phyloP scores from a whole-genome alignment of 192 early-diverging fungal genomes.

The Ambispora gerdemannii region DNA sequence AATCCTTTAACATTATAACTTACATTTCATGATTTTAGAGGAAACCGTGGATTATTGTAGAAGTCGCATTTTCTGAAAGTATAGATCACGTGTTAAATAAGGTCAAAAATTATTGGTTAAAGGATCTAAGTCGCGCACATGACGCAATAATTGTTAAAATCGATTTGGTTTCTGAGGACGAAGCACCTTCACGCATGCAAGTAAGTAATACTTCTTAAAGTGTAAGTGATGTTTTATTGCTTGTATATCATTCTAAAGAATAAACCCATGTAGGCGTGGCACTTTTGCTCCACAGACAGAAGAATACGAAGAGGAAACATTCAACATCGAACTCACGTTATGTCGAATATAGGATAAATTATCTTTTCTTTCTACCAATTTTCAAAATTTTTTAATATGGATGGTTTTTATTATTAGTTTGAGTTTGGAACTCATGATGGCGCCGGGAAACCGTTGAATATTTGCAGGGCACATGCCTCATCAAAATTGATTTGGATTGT shows the following conservation, averaged over 20 bases:
- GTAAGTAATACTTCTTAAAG: conserved; percentile 24
- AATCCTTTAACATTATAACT: not conserved
- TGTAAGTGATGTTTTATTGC: conserved; percentile 7
- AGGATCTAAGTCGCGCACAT: conserved; percentile 6
- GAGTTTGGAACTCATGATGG: conserved; percentile 19
- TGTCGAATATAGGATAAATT: conserved; percentile 23
- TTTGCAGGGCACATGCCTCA: conserved; percentile 10
- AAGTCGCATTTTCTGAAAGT: conserved; percentile 9
- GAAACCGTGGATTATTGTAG: conserved; percentile 10
- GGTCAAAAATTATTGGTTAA: conserved; percentile 18
- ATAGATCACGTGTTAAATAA: conserved; percentile 6
- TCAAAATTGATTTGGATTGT: conserved; percentile 10
- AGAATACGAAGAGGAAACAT: not conserved
- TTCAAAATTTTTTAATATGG: conserved; percentile 2
- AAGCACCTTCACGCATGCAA: conserved; percentile 7
- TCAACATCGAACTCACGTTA: conserved; percentile 15
- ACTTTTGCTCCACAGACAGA: conserved; percentile 4
- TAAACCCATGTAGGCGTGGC: conserved; percentile 21
- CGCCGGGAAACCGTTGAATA: conserved; percentile 5
- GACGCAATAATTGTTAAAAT: conserved; percentile 27
- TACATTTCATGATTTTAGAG: conserved; percentile 20
- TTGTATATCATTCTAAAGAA: conserved; percentile 21
- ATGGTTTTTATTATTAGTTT: conserved; percentile 25
- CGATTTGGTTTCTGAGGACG: not conserved
- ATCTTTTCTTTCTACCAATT: conserved; percentile 6